Evolutionary conservation across 129 eudicot genomes (phyloP).

Genomic region (Lactuca sativa): DNA sequence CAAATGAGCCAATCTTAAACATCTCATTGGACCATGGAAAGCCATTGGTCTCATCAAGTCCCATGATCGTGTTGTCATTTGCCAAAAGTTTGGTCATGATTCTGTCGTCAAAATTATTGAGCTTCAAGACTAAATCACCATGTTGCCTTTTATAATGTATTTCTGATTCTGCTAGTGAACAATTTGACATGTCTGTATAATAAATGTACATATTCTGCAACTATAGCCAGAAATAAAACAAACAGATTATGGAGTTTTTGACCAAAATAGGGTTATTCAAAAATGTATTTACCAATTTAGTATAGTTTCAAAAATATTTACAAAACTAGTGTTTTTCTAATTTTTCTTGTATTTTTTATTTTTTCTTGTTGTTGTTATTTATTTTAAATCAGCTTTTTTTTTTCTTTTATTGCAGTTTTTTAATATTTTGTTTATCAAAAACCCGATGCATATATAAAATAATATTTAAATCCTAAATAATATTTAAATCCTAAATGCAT

Average conservation of each 20-base stretch:
- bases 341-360: too few relatives aligned
- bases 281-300: too few relatives aligned
- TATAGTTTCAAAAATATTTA: too few relatives aligned
- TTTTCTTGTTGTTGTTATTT: too few relatives aligned
- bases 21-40: conserved; percentile 83
- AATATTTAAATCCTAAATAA: too few relatives aligned
- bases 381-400: too few relatives aligned
- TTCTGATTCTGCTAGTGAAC: not conserved
- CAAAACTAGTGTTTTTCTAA: too few relatives aligned
- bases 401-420: too few relatives aligned
- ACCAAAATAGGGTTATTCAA: too few relatives aligned
- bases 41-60: conserved; percentile 61
- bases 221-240: not conserved
- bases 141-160: not conserved
- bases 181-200: not conserved
- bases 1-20: conserved; percentile 67
- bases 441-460: too few relatives aligned
- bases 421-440: too few relatives aligned
- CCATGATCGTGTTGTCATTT: conserved; percentile 74
- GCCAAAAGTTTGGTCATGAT: conserved; percentile 81
- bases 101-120: conserved; percentile 80
- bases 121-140: conserved; percentile 64
- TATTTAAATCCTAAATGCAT: too few relatives aligned
- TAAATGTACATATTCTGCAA: not conserved
- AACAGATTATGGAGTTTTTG: not conserved